Base-by-base conservation (phyloP, 495 filamentous ascomycete species). In the Talaromyces thailandensis region DNA sequence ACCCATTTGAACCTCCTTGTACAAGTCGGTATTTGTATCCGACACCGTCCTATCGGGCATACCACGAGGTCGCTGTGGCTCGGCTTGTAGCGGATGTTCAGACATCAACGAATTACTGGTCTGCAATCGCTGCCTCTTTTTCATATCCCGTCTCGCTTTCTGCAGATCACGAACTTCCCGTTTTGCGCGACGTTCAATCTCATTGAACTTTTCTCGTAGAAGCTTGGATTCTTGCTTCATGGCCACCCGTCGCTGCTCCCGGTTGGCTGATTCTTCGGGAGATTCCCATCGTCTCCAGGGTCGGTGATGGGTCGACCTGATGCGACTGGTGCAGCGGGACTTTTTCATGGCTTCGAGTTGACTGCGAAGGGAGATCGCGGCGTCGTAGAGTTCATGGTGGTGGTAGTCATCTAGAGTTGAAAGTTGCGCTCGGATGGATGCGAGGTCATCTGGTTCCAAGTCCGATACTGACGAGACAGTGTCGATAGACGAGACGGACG, bases 231-330 rank as follows among this genome's bases (percentile, higher is more conserved):
- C 77, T 35, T 76, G 75, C 56, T 74, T 79, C 51, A 75, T 67
- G 2, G 70, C 70, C 6, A 66, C 69, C 18, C 66, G 66, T n/a
- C 76, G 73, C 0, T 65, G 63, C 25, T 65, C 64, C 18, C 72
- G 70, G 7, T 70, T 71, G 43, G 73, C 66, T 11, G 73, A 70
- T 43, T 75, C 70, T 18, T 74, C 70, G 1, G 77, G 75, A 0
- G 72, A 74, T 43, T 78, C 75, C 75, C 75, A 77, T 24, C 75
- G 69, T 3, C 75, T 71, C 73, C 75, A 74, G 50, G 73, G 14
- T 0, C 60, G 24, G 24, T 21, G 11, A 16, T 37, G 61, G 4
- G 66, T 68, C 6, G 66, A 67, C 7, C 65, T 65, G 14, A 68
- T 56, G 8, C 70, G 70, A 31, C 70, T 64, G 55, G 75, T 72